Evolutionary conservation across 441 rosid species (phyloP), one percentile per base, ranked within the genome.

Genomic region (Pelargonium cotyledonis): DNA sequence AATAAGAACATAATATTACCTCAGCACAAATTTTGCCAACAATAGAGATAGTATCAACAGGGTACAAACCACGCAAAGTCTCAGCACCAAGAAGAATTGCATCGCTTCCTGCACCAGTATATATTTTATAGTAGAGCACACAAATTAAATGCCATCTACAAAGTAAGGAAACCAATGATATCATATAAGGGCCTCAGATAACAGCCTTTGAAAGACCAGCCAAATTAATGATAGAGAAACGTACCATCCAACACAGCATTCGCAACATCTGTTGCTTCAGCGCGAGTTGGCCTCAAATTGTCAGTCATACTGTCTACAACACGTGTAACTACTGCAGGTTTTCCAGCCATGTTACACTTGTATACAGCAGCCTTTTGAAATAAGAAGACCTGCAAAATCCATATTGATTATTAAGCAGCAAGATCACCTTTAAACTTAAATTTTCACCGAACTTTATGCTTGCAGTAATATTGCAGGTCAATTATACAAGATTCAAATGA

Each of bases 1-100:
- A 21, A 21, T 21, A 1, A 21, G 23, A 21, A 21, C 23, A 21
- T 21, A 21, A 21, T 21, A 38, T 69, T 84, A 89, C 98, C 97
- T 92, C 98, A 49, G 91, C 88, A 82, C 98, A 95, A 76, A 95
- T 95, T 79, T 80, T 88, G 53, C 96, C 96, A n/a, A 95, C 92
- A 31, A 67, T 91, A 51, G 98, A 86, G 70, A 92, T 90, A 18
- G 97, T 92, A 73, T 95, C 96, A 23, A 95, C 89, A 66, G 96
- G 99, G 76, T 95, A 95, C 46, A 92, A 70, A 68, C 98, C 98
- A 9, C 98, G 91, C 65, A 92, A 84, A 75, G 98, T 95, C 80
- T 95, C 98, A 65, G 99, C 98, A 81, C 99, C 97, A 55, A 95
- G 97, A 81, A 95, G 94, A 86, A 95, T 95, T 67, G 99, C 94